These are phyloP conservation scores for barrel medic (Medicago truncatula) DNA, from an alignment of 306 rosid species.

Conservation along the genomic window MtrunA17r5.0-ANR NC_053049.1:33607001-33607500, in stretches of 20 bases:
- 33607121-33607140: background rate
- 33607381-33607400: constrained; percentile 8
- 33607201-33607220: constrained; percentile 45
- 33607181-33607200: background rate
- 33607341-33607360: constrained; percentile 32
- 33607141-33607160: background rate
- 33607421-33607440: background rate
- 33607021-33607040: background rate
- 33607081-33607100: background rate
- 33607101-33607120: background rate
- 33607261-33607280: constrained; percentile 30
- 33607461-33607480: constrained; percentile 32
- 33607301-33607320: constrained; percentile 39
- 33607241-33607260: constrained; percentile 26
- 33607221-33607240: constrained; percentile 30
- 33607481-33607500: constrained; percentile 23
- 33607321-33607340: constrained; percentile 33
- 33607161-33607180: constrained; percentile 24
- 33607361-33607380: background rate
- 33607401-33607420: constrained; percentile 29
- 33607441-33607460: background rate
- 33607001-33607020: background rate
- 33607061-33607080: background rate
- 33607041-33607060: background rate
- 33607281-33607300: constrained; percentile 29